Evolutionary conservation across 2,329 filamentous ascomycete genomes (phyloP), one percentile per base, ranked within the genome.

Genomic region (Emergomyces pasteurianus): DNA sequence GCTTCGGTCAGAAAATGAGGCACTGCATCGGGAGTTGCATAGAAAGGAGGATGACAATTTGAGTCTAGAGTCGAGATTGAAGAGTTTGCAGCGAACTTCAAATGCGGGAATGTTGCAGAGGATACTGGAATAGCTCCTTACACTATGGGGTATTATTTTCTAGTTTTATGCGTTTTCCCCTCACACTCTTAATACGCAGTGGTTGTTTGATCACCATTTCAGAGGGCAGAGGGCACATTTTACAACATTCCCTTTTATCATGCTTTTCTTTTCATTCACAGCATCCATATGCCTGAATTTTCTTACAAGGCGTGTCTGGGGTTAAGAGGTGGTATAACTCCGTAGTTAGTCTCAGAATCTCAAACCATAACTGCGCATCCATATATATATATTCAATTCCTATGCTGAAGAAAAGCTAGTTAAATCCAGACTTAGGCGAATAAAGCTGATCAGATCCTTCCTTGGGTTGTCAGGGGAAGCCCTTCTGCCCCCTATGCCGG

Each of bases 1-100:
- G 21, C 64, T 77, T n/a, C 63, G 74, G 43, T 70, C 68, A 2
- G 74, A 77, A 64, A 76, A 76, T 67, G 74, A 77, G 66, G 62
- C 58, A 2, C 63, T 76, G 62, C 72, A 74, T 65, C 72, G 64
- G 61, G 72, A 75, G 52, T 61, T 76, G 61, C 69, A 74, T 58
- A 66, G 69, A 40, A 72, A 71, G 64, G 74, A 77, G 63, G 74
- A 76, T 60, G 73, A 74, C 36, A 72, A 70, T 61, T 69, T 73
- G 52, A 66, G 67, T 28, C 62, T 77, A 53, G 74, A 76, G 62
- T 68, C 68, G 38, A 74, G 67, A 62, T 61, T 75, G 47, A 69
- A 72, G 61, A 72, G 61, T 52, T 59, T 75, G 43, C 69, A 71
- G 61, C 65, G 71, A 57, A 65, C 67, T 38, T 43, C 67, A 31